Base-by-base conservation (phyloP, 2,329 filamentous ascomycete species). In the Moelleriella libera region DNA sequence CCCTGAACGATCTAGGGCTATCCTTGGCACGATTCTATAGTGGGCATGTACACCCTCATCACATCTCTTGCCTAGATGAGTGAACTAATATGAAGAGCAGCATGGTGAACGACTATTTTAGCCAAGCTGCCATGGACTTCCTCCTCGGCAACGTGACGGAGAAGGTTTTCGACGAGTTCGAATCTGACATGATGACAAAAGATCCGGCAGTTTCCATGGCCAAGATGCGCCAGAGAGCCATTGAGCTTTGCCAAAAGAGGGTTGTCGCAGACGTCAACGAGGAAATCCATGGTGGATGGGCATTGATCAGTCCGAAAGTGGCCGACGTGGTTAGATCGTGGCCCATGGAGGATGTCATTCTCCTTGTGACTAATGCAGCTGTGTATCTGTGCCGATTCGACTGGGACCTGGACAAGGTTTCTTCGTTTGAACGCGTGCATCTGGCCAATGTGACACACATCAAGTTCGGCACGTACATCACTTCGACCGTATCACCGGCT, bases 91-190 rank as follows among this genome's bases (percentile, higher is more conserved):
- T 42, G 40, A 29, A 4, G 10, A 14, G 75, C 59, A 97, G 95
- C 54, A 92, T 97, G 65, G 88, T 98, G 53, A 95, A 94, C 55
- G 92, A 98, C 65, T 96, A 94, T 63, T 97, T 97, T 64, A 85
- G 89, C 28, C 92, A 98, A 62, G 86, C 88, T 0, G 87, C 86
- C 45, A 95, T 98, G 53, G 92, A 98, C 62, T 97, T 92, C 59
- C 75, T 95, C 4, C 76, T 97, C 0, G 92, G 92, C 21, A 92
- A 92, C 54, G 86, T 94, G 9, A 88, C 83, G 0, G 82, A 82
- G 1, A 72, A 81, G 12, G 84, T 95, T 3, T 97, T 97, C 60
- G 85, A 90, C 48, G 92, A 98, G 55, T 98, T 98, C 52, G 88
- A 96, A 59, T 80, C 83, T 12, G 85, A 89, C 55, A 88, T 98